Base-by-base conservation (phyloP, 129 eudicot genomes). In the Scalesia atractyloides region DNA sequence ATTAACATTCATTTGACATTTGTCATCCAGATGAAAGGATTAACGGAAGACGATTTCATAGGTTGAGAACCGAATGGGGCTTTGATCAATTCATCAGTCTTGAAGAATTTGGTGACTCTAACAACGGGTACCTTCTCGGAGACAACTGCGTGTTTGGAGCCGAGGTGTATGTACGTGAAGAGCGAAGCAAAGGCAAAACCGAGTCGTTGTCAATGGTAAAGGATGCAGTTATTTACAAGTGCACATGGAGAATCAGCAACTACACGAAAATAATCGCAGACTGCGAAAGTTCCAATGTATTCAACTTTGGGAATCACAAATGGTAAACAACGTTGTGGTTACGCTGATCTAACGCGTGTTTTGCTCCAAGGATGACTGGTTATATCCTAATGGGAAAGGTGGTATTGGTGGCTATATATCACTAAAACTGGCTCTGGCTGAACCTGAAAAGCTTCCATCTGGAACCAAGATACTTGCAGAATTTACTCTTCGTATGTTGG, bases 111-210 rank as follows among this genome's bases (percentile, higher is more conserved):
- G 70, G 52, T 10, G 86, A 89, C 57, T 14, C 84, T 12, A 64
- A 52, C 48, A 77, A 80, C 15, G 92, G 96, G 9, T 84, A 89
- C 66, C 81, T 86, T 66, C 75, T 82, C 5, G 82, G 72, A 17
- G 89, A 89, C 81, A 62, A 76, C 8, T 84, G 96, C 12, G 81
- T 86, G 12, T 81, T 86, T 60, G 96, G 92, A 60, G 96, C 83
- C 0, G 92, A 89, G 82, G 89, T 86, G 49, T 89, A 73, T 24
- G 75, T 89, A n/a, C 66, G 73, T 30, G 74, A 74, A 60, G 91
- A 86, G 73, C 84, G 64, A 68, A 76, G 47, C 34, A 79, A 70
- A 39, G 87, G 89, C 17, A 86, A 84, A 84, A 76, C 82, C 3
- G 91, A 89, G 84, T 70, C 75, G 44, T 74, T 82, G 49, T 56